phyloP scores from a whole-genome alignment of 768 basidiomycete genomes.

The Suillus paluster region DNA sequence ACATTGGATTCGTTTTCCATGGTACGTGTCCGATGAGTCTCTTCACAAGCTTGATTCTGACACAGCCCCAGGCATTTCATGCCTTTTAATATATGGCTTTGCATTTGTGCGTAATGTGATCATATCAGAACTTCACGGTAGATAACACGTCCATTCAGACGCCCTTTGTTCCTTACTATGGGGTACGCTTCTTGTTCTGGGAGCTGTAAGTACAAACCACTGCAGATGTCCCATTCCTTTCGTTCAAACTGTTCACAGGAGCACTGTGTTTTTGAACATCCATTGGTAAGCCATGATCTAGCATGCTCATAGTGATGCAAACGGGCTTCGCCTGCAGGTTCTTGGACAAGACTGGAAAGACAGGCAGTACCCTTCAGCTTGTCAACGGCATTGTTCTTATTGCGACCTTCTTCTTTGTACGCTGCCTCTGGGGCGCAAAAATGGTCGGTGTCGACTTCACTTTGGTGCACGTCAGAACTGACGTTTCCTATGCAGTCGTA shows the following conservation, averaged over 20 bases:
- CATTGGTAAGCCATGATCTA: slow-evolving; percentile 63
- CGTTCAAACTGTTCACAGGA: slow-evolving; percentile 42
- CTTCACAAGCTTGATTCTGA: slow-evolving; percentile 8
- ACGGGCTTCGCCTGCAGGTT: slow-evolving; percentile 49
- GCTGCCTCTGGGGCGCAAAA: slow-evolving; percentile 72
- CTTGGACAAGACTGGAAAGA: slow-evolving; percentile 75
- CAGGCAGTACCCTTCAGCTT: slow-evolving; percentile 68
- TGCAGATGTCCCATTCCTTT: background rate
- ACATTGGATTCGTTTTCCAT: slow-evolving; percentile 78
- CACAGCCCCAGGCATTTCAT: slow-evolving; percentile 53
- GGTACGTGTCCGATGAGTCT: slow-evolving; percentile 44
- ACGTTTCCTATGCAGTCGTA: slow-evolving; percentile 52
- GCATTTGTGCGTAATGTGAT: slow-evolving; percentile 60
- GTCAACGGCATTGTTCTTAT: slow-evolving; percentile 75
- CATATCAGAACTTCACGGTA: background rate
- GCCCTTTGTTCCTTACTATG: slow-evolving; percentile 83
- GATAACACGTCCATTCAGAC: slow-evolving; percentile 39
- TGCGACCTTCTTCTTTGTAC: slow-evolving; percentile 66
- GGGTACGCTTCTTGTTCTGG: slow-evolving; percentile 79
- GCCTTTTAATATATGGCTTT: slow-evolving; percentile 66
- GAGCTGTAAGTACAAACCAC: slow-evolving; percentile 57
- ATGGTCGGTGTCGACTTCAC: slow-evolving; percentile 32
- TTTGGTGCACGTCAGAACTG: background rate
- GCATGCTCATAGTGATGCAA: background rate
- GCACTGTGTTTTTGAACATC: slow-evolving; percentile 86